Conservation (phyloP, 352 stramenopile genomes). For the Pythium aquatile region DNA sequence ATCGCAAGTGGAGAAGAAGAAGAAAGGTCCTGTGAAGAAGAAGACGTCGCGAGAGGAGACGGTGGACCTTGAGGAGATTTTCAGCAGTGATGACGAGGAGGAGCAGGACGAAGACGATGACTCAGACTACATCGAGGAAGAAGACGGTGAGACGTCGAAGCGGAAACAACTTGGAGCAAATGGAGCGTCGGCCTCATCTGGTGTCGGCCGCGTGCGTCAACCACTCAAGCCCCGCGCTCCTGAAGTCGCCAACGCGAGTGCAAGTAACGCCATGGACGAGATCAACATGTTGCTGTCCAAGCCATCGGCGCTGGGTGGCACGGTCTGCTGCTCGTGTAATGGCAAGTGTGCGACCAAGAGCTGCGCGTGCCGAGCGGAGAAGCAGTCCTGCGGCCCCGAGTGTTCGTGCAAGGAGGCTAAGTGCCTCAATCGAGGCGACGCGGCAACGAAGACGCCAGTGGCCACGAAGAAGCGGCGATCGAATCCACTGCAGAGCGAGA, state of each 20-base stretch:
- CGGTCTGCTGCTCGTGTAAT: conserved; percentile 56
- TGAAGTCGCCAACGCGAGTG: not conserved
- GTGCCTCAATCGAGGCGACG: conserved; percentile 52
- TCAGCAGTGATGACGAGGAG: conserved; percentile 58
- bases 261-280: conserved; percentile 43
- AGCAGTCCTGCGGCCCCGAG: conserved; percentile 36
- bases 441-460: conserved; percentile 1
- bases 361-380: conserved; percentile 58
- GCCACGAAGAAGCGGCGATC: conserved; percentile 23
- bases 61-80: conserved; percentile 47
- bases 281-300: conserved; percentile 54
- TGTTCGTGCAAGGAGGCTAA: conserved; percentile 60
- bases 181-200: not conserved
- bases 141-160: conserved; percentile 21
- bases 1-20: conserved; percentile 15
- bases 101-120: conserved; percentile 54
- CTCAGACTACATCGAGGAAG: conserved; percentile 67
- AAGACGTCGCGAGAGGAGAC: conserved; percentile 28
- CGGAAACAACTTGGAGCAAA: not conserved
- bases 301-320: conserved; percentile 27
- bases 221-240: conserved; percentile 14
- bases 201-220: conserved; percentile 8
- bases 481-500: conserved; percentile 21
- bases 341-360: conserved; percentile 76
- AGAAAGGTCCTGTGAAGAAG: conserved; percentile 40